Conservation (phyloP, 257 asterid genomes). For the Rehmannia glutinosa region DNA sequence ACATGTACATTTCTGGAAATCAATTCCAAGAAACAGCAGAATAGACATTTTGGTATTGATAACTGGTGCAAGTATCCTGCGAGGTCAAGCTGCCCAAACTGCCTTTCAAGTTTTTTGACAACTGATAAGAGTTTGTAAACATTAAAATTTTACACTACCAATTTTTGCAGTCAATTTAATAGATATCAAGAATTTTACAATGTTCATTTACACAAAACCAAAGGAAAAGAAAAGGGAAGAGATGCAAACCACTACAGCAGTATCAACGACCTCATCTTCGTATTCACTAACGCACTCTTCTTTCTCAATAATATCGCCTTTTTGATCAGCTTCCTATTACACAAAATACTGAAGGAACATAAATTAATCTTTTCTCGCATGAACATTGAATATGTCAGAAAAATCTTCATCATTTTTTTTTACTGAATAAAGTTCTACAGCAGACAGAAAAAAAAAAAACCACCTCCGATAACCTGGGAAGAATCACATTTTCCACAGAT, state of each 20-base stretch:
- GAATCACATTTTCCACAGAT: constrained; percentile 54
- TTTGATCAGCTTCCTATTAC: constrained; percentile 32
- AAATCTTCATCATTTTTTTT: neutral
- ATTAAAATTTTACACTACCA: no score
- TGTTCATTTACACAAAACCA: no score
- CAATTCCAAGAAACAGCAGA: neutral
- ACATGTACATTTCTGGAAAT: neutral
- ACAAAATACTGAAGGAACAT: neutral
- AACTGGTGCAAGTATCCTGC: neutral
- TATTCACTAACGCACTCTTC: constrained; percentile 40
- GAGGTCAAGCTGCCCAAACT: neutral
- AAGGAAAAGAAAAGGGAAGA: neutral
- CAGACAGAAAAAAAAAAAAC: neutral
- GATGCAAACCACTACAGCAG: constrained; percentile 47
- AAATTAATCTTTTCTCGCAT: neutral
- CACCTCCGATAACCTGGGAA: constrained; percentile 47
- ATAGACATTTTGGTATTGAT: neutral
- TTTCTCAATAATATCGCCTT: constrained; percentile 23
- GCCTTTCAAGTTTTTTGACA: no score
- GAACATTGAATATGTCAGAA: neutral
- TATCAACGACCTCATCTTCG: constrained; percentile 39
- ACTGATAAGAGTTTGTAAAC: no score
- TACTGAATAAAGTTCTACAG: neutral
- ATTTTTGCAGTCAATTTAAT: neutral
- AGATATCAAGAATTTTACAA: no score